Percentiles rank a stretch among this genome's conserved stretches.
These are phyloP conservation scores for Stenogyne calaminthoides DNA, from an alignment of 305 asterid genomes.

Conservation along the genomic window DNA sequence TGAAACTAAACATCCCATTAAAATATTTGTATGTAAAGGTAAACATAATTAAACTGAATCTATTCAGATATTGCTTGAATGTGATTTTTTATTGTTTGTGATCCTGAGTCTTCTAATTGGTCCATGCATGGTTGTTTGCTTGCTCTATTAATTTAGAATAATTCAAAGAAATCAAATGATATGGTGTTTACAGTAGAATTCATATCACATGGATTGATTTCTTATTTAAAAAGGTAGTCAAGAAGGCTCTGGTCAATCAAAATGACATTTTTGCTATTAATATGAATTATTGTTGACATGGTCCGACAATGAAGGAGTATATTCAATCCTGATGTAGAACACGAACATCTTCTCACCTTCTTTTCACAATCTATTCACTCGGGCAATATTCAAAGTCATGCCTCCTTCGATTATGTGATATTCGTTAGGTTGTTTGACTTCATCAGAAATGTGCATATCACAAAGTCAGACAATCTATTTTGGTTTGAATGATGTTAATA, in stretches of 20 bases:
- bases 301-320: slow-evolving; percentile 10
- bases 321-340: slow-evolving; percentile 8
- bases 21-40: slow-evolving; percentile 4
- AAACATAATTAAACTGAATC: not conserved
- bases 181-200: not conserved
- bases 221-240: not conserved
- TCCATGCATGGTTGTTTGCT: slow-evolving; percentile 5
- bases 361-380: slow-evolving; percentile 22
- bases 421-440: slow-evolving; percentile 26
- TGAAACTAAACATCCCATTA: not conserved
- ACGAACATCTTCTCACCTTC: slow-evolving; percentile 13
- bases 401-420: slow-evolving; percentile 22
- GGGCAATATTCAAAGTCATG: slow-evolving; percentile 4
- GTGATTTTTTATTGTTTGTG: not conserved
- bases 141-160: slow-evolving; percentile 17
- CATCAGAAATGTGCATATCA: slow-evolving; percentile 26
- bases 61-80: slow-evolving; percentile 17
- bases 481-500: slow-evolving; percentile 27
- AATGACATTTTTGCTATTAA: slow-evolving; percentile 17
- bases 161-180: slow-evolving; percentile 12
- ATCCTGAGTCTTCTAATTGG: not conserved
- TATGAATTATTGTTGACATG: slow-evolving; percentile 11
- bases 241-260: slow-evolving; percentile 15
- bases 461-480: slow-evolving; percentile 22
- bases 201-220: not conserved